A percentile compares a stretch with the other conserved stretches of the same genome.
phyloP scores from a whole-genome alignment of 805 yeast species.

The Ogataea nakhonphanomensis region DNA sequence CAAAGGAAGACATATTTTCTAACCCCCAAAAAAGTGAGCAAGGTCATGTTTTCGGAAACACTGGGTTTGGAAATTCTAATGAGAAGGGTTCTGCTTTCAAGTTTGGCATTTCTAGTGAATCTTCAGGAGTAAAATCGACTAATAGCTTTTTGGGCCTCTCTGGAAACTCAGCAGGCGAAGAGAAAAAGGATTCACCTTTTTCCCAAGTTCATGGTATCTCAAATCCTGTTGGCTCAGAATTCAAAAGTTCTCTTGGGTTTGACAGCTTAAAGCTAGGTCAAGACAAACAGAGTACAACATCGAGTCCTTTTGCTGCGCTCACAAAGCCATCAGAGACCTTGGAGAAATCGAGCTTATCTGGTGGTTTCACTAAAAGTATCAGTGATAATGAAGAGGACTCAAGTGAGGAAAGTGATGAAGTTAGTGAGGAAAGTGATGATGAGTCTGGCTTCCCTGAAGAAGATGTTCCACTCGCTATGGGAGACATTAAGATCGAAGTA shows the following conservation, averaged over 20 bases:
- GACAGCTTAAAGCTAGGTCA: constrained; percentile 1
- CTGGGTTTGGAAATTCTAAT: not conserved
- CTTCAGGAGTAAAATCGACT: too few species aligned
- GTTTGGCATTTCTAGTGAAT: not conserved
- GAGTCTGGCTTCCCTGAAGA: constrained; percentile 1
- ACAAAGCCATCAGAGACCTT: not conserved
- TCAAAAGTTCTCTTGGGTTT: constrained; percentile 6
- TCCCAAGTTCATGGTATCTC: not conserved
- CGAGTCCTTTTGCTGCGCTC: not conserved
- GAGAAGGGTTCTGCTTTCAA: not conserved
- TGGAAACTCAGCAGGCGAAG: not conserved
- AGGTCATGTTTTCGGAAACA: not conserved
- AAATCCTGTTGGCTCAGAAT: constrained; percentile 3
- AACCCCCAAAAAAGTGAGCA: not conserved
- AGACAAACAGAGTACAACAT: not conserved
- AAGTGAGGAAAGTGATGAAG: not conserved
- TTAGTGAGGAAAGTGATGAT: not conserved
- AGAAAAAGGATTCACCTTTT: not conserved
- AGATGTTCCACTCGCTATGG: not conserved
- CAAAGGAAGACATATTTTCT: constrained; percentile 3
- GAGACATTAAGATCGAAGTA: too few species aligned
- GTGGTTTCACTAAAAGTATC: not conserved
- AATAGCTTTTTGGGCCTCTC: not conserved
- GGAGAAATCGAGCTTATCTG: too few species aligned
- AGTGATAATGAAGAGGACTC: not conserved